Base-by-base conservation (phyloP, 306 rosid genomes). In the Rosa multiflora region DNA sequence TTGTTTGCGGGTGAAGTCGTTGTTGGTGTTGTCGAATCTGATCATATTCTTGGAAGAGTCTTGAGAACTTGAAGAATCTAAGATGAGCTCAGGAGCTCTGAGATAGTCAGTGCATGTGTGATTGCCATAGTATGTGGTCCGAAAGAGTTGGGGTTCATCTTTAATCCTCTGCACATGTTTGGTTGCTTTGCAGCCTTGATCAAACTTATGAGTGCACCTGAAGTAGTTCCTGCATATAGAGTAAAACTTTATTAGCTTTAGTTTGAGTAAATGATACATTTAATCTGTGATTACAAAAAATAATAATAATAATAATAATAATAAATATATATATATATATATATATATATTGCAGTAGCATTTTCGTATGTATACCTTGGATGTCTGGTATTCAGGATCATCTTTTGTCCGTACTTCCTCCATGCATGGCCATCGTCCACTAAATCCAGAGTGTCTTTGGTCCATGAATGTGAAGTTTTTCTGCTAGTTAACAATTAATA, bases 371-470 rank as follows among this genome's bases (percentile, higher is more conserved):
- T 49, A 15, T 76, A 87, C 97, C 96, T 90, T 15, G 91, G 89
- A 43, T 70, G 56, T 63, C 72, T 49, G 72, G 81, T 12, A 71
- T 85, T 70, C 0, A 82, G 85, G 71, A 93, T 93, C 0, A 1
- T 10, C 67, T 93, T 93, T 72, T 93, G 94, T 35, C 97, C 97
- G 23, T 93, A 93, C 52, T 91, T 91, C 75, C 97, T 93, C 96
- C 97, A 92, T 12, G 86, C 87, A 76, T 88, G 85, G 2, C 97
- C 92, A 77, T 90, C 97, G 20, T 87, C 87, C 0, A 18, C 52
- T 72, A 81, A 86, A 66, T 72, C 11, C 7, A 79, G 77, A 23
- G 89, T 77, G 0, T 85, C 91, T 47, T 71, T 81, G 74, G 62
- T 89, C 89, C 82, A 64, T 44, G 88, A n/a, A 20, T 82, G 79